Evolutionary conservation across 108 stramenopile genomes (phyloP), one percentile per base, ranked within the genome.

Genomic region (Fragilaria radians): DNA sequence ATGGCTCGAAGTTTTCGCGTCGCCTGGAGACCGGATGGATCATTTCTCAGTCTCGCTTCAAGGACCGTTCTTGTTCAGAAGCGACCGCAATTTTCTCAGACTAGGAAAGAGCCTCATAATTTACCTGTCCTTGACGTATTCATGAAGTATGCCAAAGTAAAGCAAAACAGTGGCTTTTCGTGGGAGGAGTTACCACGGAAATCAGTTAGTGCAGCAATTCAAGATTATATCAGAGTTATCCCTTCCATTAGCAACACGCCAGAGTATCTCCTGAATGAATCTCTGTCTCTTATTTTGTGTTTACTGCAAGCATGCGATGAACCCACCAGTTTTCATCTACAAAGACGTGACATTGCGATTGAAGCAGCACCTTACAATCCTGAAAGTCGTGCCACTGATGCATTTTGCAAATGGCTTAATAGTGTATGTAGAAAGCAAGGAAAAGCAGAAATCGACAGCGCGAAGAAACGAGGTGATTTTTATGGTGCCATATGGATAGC

Each of bases 1-100:
- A 86, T 92, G 87, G 81, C 87, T 17, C 56, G 74, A 32, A 86
- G 85, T 1, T 88, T 92, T 60, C 82, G 91, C 48, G 83, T 88
- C 45, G 84, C 77, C 17, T 93, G 86, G 87, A 68, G 57, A 32
- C 86, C 83, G 28, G 78, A 89, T 75, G 91, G 87, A 17, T 88
- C 88, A 18, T 80, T 87, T 58, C 64, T 73, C 46, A 73, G 61
- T 32, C 52, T 52, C 18, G 17, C 24, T 52, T 26, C 52, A 18
- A 26, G 52, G 26, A 26, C 52, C 1, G 22, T 52, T 2, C 3
- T 52, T 52, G 52, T 52, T 1, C 22, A 27, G 26, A 27, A 26
- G 3, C 52, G 52, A 4, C 52, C 52, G 1, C 5, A 27, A 18
- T 52, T 52, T 24, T 18, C 3, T 18, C 24, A 23, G 22, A 26